These are phyloP conservation scores for Mychonastes homosphaera DNA, from an alignment of 139 green algal species.

Conservation along the genomic window DNA sequence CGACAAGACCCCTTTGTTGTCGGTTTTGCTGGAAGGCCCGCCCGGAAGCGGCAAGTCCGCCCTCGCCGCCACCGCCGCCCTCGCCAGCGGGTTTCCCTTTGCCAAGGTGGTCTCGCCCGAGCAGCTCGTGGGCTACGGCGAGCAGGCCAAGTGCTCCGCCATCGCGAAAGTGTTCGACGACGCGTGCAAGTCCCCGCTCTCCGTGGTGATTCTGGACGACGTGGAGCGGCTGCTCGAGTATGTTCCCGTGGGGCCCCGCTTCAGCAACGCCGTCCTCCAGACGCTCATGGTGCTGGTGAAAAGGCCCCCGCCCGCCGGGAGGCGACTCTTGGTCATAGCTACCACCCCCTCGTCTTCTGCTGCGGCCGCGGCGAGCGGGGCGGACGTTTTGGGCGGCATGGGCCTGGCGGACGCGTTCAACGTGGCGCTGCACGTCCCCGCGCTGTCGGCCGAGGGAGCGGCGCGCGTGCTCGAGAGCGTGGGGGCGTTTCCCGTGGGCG, in stretches of 20 bases:
- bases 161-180: slow-evolving; percentile 92
- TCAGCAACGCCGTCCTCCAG: slow-evolving; percentile 90
- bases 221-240: slow-evolving; percentile 98
- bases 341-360: no score
- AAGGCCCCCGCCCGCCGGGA: slow-evolving; percentile 70
- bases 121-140: slow-evolving; percentile 77
- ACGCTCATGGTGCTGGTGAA: slow-evolving; percentile 93
- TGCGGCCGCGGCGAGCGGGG: slow-evolving; percentile 22
- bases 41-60: slow-evolving; percentile 86
- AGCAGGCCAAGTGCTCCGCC: slow-evolving; percentile 52
- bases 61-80: slow-evolving; percentile 75
- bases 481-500: slow-evolving; percentile 41
- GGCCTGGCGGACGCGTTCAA: slow-evolving; percentile 72
- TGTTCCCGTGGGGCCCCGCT: slow-evolving; percentile 89
- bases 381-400: slow-evolving; percentile 73
- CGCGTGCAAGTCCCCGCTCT: slow-evolving; percentile 81
- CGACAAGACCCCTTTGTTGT: slow-evolving; percentile 80
- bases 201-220: slow-evolving; percentile 90
- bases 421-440: slow-evolving; percentile 75
- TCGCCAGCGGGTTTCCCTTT: slow-evolving; percentile 85
- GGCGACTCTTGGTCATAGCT: slow-evolving; percentile 79
- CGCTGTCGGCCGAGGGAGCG: slow-evolving; percentile 57
- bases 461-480: slow-evolving; percentile 55
- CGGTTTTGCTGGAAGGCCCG: slow-evolving; percentile 76
- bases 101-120: slow-evolving; percentile 80